Conservation (phyloP, 2,329 filamentous ascomycete species). For the Ceratocystis variospora region DNA sequence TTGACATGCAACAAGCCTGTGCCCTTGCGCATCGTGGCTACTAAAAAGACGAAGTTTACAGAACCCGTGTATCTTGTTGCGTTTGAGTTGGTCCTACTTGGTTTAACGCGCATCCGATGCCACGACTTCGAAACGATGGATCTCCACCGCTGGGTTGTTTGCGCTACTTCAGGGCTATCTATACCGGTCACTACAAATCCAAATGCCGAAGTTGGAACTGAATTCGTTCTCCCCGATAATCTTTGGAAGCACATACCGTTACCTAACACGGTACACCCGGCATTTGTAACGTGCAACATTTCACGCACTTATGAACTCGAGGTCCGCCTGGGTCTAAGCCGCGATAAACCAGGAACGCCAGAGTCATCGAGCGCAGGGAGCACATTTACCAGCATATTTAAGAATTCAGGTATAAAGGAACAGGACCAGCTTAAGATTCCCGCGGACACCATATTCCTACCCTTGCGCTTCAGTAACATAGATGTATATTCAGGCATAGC, state of each 20-base stretch:
- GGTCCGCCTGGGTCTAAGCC: slow-evolving; percentile 62
- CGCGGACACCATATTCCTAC: slow-evolving; percentile 64
- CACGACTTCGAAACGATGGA: slow-evolving; percentile 61
- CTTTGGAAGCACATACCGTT: slow-evolving; percentile 61
- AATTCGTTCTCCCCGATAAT: slow-evolving; percentile 53
- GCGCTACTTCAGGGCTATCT: slow-evolving; percentile 56
- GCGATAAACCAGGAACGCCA: slow-evolving; percentile 38
- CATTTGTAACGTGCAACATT: slow-evolving; percentile 81
- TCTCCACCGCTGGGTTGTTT: slow-evolving; percentile 59
- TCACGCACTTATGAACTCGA: slow-evolving; percentile 71
- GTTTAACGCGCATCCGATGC: slow-evolving; percentile 64
- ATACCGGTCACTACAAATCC: slow-evolving; percentile 49
- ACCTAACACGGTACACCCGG: slow-evolving; percentile 75
- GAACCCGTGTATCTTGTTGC: slow-evolving; percentile 64
- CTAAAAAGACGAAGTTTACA: slow-evolving; percentile 54
- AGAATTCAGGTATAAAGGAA: slow-evolving; percentile 18
- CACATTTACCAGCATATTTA: slow-evolving; percentile 13
- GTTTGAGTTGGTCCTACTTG: slow-evolving; percentile 69
- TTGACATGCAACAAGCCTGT: slow-evolving; percentile 79
- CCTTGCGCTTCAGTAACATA: slow-evolving; percentile 59
- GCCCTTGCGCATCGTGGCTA: slow-evolving; percentile 66
- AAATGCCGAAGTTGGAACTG: slow-evolving; percentile 46
- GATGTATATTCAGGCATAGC: slow-evolving; percentile 78
- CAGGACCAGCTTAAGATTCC: slow-evolving; percentile 23
- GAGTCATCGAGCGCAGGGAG: neutral